phyloP scores from a whole-genome alignment of 345 rosid species.

The Hibiscus mutabilis region DNA sequence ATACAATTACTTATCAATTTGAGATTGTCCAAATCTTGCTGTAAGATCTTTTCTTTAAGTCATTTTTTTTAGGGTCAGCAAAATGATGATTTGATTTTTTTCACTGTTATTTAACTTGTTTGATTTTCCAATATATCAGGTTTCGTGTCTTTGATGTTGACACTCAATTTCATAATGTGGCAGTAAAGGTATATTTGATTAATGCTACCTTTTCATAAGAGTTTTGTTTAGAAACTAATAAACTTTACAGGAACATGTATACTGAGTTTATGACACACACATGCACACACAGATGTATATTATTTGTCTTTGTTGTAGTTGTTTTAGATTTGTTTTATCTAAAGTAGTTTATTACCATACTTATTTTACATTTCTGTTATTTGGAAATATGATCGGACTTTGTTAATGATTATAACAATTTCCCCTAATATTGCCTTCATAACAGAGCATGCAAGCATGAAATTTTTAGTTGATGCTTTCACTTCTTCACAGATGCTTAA shows the following conservation, averaged over 20 bases:
- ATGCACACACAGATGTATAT: no score
- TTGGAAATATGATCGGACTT: neutral
- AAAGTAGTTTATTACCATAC: neutral
- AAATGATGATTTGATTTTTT: conserved; percentile 13
- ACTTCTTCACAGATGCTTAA: conserved; percentile 48
- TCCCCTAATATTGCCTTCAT: neutral
- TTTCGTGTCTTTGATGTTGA: conserved; percentile 76
- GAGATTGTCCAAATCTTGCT: conserved; percentile 68
- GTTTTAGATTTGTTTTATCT: neutral
- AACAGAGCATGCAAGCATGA: conserved; percentile 7
- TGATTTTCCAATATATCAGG: conserved; percentile 31
- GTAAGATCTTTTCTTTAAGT: conserved; percentile 40
- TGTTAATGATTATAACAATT: neutral
- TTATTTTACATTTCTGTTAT: neutral
- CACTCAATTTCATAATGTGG: conserved; percentile 62
- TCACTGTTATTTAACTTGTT: conserved; percentile 14
- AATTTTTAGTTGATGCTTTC: conserved; percentile 8
- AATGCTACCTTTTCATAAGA: neutral
- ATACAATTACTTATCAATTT: conserved; percentile 49
- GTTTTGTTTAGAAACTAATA: neutral
- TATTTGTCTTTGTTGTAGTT: neutral
- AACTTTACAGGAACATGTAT: neutral
- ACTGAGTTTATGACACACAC: no score
- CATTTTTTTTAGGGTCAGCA: neutral
- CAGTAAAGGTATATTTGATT: conserved; percentile 19